Evolutionary conservation across 768 basidiomycete species (phyloP).

Genomic region (Ramaria rubella): DNA sequence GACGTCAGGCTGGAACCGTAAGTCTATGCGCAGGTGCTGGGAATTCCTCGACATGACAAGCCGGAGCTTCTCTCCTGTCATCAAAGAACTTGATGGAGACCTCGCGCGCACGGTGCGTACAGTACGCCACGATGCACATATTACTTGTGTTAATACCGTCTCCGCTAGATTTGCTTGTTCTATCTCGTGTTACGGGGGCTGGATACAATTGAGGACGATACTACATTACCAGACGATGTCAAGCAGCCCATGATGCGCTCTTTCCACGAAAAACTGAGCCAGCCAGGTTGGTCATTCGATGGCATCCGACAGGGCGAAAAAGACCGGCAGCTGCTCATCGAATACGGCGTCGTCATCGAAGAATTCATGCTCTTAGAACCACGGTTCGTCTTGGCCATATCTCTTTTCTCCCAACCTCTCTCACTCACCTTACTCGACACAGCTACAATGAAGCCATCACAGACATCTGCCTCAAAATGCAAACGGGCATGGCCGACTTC

Average conservation of each 20-base stretch:
- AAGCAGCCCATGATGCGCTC: slow-evolving; percentile 82
- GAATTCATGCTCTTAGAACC: slow-evolving; percentile 68
- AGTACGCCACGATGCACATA: background rate
- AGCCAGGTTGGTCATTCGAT: slow-evolving; percentile 81
- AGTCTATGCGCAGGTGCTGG: slow-evolving; percentile 88
- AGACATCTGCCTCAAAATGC: slow-evolving; percentile 83
- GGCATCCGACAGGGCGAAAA: slow-evolving; percentile 83
- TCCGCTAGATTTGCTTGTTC: slow-evolving; percentile 78
- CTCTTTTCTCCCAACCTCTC: background rate
- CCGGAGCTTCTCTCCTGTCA: slow-evolving; percentile 85
- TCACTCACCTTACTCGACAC: background rate
- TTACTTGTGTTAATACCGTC: background rate
- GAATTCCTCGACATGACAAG: slow-evolving; percentile 82
- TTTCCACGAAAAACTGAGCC: slow-evolving; percentile 73
- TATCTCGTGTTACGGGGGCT: slow-evolving; percentile 90
- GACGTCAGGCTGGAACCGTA: slow-evolving; percentile 81
- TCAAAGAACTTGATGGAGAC: slow-evolving; percentile 95
- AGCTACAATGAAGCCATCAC: slow-evolving; percentile 71
- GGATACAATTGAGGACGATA: slow-evolving; percentile 99
- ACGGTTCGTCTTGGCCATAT: slow-evolving; percentile 34
- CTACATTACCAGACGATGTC: slow-evolving; percentile 80
- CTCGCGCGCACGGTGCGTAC: slow-evolving; percentile 82
- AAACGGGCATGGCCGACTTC: slow-evolving; percentile 92
- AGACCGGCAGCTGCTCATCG: slow-evolving; percentile 76
- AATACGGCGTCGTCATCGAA: slow-evolving; percentile 74